phyloP scores from a whole-genome alignment of 805 yeast species.

The Candida fluviatilis region DNA sequence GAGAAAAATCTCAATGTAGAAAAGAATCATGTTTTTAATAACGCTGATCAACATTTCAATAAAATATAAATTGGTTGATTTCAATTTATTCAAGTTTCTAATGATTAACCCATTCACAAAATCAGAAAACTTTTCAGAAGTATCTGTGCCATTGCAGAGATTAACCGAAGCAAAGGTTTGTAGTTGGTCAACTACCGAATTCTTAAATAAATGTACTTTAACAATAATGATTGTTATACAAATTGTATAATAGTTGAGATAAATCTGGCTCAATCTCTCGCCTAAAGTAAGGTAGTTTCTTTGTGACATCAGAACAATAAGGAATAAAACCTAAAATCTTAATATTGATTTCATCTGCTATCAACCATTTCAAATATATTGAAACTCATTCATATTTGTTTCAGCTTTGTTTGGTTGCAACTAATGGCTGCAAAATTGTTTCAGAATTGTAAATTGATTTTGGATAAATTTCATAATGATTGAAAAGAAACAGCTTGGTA shows the following conservation, averaged over 20 bases:
- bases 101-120: constrained; percentile 17
- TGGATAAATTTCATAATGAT: too few relatives aligned
- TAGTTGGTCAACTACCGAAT: constrained; percentile 36
- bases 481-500: too few relatives aligned
- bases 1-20: constrained; percentile 65
- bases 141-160: constrained; percentile 5
- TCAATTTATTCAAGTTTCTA: constrained; percentile 44
- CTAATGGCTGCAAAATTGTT: too few relatives aligned
- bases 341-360: not conserved
- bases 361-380: not conserved
- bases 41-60: constrained; percentile 46
- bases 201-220: constrained; percentile 57
- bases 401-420: constrained; percentile 4
- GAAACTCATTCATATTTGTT: not conserved
- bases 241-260: constrained; percentile 64
- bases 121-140: not conserved
- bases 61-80: constrained; percentile 36
- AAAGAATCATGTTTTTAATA: constrained; percentile 54
- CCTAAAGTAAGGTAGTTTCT: constrained; percentile 33
- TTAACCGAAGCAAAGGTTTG: constrained; percentile 29
- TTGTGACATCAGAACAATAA: not conserved
- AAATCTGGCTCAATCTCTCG: constrained; percentile 59
- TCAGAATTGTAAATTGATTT: too few relatives aligned
- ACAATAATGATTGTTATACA: constrained; percentile 50
- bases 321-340: not conserved